phyloP scores from a whole-genome alignment of 1,139 yeast genomes.

The Sugiyamaella paludigena region DNA sequence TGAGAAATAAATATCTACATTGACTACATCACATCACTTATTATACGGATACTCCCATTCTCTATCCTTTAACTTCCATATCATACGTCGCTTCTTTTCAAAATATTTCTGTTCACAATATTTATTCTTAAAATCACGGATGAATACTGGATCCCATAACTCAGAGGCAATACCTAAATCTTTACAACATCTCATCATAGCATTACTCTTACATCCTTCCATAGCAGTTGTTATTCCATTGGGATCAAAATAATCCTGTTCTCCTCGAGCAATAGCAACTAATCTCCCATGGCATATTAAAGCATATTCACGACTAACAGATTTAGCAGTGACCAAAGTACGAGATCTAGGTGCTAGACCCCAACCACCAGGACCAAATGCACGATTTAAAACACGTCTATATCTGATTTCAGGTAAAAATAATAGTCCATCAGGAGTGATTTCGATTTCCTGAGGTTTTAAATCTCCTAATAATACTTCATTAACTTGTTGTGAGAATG shows the following conservation, averaged over 20 bases:
- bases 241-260: conserved; percentile 86
- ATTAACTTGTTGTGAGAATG: conserved; percentile 63
- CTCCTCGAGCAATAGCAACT: conserved; percentile 92
- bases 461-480: conserved; percentile 60
- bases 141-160: conserved; percentile 93
- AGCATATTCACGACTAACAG: conserved; percentile 86
- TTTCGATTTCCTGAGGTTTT: conserved; percentile 72
- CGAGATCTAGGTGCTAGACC: conserved; percentile 94
- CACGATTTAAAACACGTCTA: conserved; percentile 78
- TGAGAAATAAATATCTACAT: neutral
- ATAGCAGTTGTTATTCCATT: conserved; percentile 92
- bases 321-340: conserved; percentile 61
- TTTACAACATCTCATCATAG: conserved; percentile 96
- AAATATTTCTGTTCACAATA: conserved; percentile 82
- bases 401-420: conserved; percentile 94
- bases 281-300: conserved; percentile 82
- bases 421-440: conserved; percentile 90
- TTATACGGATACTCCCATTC: conserved; percentile 81
- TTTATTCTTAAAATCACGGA: conserved; percentile 70
- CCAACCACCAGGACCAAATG: conserved; percentile 99
- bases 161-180: conserved; percentile 96
- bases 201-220: conserved; percentile 96
- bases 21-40: neutral
- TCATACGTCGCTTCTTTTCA: conserved; percentile 73
- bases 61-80: conserved; percentile 77